Evolutionary conservation across 495 filamentous ascomycete species (phyloP).

Genomic region (Aspergillus nidulans): DNA sequence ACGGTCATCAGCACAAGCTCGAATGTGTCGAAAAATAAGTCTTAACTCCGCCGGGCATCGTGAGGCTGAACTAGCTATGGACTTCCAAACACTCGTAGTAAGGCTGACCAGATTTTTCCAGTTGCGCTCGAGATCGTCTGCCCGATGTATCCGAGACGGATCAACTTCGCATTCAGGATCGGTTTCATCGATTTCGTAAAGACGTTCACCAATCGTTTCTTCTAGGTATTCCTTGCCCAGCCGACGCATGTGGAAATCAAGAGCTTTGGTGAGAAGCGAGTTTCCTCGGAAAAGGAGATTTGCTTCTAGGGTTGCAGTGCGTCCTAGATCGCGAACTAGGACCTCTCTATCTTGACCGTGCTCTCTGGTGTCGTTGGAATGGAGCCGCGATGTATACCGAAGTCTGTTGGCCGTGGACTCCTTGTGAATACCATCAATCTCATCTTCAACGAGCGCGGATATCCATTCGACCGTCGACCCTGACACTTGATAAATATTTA

Average conservation of each 20-base stretch:
- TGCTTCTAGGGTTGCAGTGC: slow-evolving; percentile 64
- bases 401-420: slow-evolving; percentile 63
- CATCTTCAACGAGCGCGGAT: slow-evolving; percentile 87
- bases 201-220: slow-evolving; percentile 78
- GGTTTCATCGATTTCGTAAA: slow-evolving; percentile 79
- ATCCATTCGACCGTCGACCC: slow-evolving; percentile 86
- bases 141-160: slow-evolving; percentile 62
- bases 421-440: slow-evolving; percentile 89
- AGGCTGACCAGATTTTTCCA: slow-evolving; percentile 75
- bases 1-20: slow-evolving; percentile 89
- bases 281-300: slow-evolving; percentile 96
- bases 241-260: slow-evolving; percentile 93
- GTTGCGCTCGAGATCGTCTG: slow-evolving; percentile 75
- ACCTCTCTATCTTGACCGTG: slow-evolving; percentile 57
- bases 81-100: slow-evolving; percentile 79
- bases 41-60: slow-evolving; percentile 81
- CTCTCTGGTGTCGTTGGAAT: slow-evolving; percentile 73
- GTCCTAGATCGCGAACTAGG: slow-evolving; percentile 55
- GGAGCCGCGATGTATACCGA: slow-evolving; percentile 70
- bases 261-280: slow-evolving; percentile 85
- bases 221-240: slow-evolving; percentile 91
- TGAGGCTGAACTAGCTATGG: slow-evolving; percentile 65
- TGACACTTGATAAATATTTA: slow-evolving; percentile 97
- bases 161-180: slow-evolving; percentile 95
- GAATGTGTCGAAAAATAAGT: slow-evolving; percentile 85